These are phyloP conservation scores for Russula sp. DNA, from an alignment of 768 basidiomycete genomes.

Conservation along the genomic window DNA sequence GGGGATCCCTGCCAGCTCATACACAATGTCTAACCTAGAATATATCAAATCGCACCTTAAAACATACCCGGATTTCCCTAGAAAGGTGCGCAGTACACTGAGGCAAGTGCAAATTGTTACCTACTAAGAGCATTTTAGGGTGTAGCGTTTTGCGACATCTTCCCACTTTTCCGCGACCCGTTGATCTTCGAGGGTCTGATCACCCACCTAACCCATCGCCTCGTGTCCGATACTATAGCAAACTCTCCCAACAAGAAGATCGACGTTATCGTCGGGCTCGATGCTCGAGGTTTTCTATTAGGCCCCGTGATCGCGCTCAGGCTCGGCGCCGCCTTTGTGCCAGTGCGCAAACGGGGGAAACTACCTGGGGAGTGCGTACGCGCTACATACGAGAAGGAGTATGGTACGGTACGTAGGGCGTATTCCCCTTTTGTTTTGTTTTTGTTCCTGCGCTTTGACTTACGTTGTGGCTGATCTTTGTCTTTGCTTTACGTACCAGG, in stretches of 20 bases:
- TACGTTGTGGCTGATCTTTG: neutral
- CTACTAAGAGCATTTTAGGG: conserved; percentile 49
- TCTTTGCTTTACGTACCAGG: conserved; percentile 44
- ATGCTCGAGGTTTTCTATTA: conserved; percentile 93
- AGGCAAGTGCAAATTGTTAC: neutral
- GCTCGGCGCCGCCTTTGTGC: conserved; percentile 91
- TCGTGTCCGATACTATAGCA: conserved; percentile 74
- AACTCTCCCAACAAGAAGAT: conserved; percentile 60
- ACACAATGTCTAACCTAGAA: conserved; percentile 70
- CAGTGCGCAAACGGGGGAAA: conserved; percentile 92
- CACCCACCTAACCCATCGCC: conserved; percentile 81
- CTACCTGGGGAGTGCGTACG: conserved; percentile 82
- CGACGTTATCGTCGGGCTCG: conserved; percentile 92
- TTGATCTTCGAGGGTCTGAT: conserved; percentile 86
- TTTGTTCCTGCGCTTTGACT: neutral
- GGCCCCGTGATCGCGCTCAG: conserved; percentile 90
- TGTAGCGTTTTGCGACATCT: conserved; percentile 90
- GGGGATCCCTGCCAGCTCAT: neutral
- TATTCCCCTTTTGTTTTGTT: neutral
- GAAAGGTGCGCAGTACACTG: conserved; percentile 58
- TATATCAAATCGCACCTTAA: conserved; percentile 60
- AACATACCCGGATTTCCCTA: conserved; percentile 77
- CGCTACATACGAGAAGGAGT: conserved; percentile 87
- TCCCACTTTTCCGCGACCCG: conserved; percentile 87
- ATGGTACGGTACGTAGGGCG: conserved; percentile 62